Conservation (phyloP, 345 rosid genomes). For the Citrus cavaleriei region DNA sequence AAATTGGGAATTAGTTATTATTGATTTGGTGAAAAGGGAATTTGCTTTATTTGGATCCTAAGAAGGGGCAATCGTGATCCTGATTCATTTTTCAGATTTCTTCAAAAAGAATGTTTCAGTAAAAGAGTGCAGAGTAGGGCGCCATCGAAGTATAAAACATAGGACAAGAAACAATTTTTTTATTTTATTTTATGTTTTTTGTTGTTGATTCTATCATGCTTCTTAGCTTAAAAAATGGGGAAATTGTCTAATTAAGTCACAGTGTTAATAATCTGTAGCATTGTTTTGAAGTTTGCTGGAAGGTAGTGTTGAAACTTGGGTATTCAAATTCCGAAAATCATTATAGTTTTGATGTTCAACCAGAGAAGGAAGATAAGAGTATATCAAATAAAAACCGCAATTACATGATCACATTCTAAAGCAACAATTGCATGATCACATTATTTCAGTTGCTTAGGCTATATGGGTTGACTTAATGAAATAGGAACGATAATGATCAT, state of each 20-base stretch:
- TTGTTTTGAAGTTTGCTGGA: neutral
- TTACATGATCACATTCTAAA: neutral
- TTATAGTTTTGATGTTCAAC: neutral
- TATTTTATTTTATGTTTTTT: neutral
- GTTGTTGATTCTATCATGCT: neutral
- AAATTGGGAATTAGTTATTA: too few species aligned
- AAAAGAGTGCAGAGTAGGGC: too few species aligned
- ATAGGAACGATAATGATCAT: too few species aligned
- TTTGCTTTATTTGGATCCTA: too few species aligned
- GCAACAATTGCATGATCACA: too few species aligned
- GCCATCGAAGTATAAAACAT: too few species aligned
- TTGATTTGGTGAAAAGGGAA: too few species aligned
- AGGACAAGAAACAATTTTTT: neutral
- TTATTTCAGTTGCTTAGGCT: too few species aligned
- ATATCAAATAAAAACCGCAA: neutral
- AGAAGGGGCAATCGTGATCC: too few species aligned
- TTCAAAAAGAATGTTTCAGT: too few species aligned
- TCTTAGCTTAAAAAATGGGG: neutral
- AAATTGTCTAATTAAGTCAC: neutral
- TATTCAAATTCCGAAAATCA: neutral
- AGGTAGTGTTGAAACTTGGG: neutral
- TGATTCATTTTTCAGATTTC: too few species aligned
- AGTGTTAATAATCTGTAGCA: neutral
- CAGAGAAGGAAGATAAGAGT: neutral
- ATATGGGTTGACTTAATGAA: too few species aligned